A percentile compares a stretch with the other conserved stretches of the same genome.
phyloP scores from a whole-genome alignment of 306 rosid genomes.

The Cicer pinnatifidum region DNA sequence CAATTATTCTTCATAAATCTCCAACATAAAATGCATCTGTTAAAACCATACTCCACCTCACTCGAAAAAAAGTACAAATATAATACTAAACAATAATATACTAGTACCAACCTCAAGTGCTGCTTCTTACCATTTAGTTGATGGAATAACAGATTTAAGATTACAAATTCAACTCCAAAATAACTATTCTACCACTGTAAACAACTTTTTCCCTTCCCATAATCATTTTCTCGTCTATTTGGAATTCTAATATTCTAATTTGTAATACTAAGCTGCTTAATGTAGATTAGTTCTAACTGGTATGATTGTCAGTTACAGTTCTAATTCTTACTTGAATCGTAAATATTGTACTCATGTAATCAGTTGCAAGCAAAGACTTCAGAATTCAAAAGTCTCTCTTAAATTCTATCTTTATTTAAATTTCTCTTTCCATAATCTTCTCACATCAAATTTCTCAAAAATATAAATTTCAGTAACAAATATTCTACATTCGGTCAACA shows the following conservation, averaged over 20 bases:
- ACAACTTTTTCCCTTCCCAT: background rate
- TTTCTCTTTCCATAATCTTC: background rate
- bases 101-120: background rate
- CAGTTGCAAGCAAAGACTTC: background rate
- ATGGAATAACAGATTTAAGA: background rate
- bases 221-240: background rate
- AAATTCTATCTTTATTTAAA: background rate
- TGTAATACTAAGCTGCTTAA: background rate
- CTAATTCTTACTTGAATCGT: background rate
- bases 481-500: background rate
- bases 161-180: background rate
- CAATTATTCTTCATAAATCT: background rate
- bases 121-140: background rate
- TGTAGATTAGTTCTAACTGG: background rate
- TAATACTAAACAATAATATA: background rate
- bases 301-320: background rate
- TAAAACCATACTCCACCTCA: background rate
- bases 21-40: slow-evolving; percentile 20
- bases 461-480: background rate
- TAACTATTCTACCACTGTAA: background rate
- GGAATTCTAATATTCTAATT: background rate
- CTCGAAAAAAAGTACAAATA: background rate
- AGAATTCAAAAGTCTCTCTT: background rate
- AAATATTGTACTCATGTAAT: background rate
- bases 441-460: background rate